Base-by-base conservation (phyloP, 78 protist genomes). In the Capsaspora owczarzaki region DNA sequence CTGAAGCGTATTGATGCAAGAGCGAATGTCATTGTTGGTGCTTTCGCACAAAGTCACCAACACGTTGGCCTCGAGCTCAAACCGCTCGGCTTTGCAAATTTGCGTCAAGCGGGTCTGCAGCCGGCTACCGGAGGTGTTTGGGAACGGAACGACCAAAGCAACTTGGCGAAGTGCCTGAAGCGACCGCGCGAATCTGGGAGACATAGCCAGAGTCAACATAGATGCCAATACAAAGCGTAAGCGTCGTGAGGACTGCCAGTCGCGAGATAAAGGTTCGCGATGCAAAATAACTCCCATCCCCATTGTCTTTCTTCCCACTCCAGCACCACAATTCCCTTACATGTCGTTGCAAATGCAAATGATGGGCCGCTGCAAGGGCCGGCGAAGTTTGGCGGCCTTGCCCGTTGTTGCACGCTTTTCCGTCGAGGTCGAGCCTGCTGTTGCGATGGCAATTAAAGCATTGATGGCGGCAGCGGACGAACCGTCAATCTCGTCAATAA, bases 331-430 rank as follows among this genome's bases (percentile, higher is more conserved):
- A 2, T 85, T 2, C 25, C 61, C 87, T 23, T 82, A 82, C 42
- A 79, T 49, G 60, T 84, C 82, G 33, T 84, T 84, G 77, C 87
- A 84, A 19, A 79, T 84, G 74, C 87, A 84, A 20, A 84, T 84
- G 69, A 80, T 61, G n/a, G 87, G 87, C 2, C 82, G 60, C 6
- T 4, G 2, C 12, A 84, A 33, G 38, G 82, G 16, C n/a, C n/a
- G n/a, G n/a, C n/a, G n/a, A n/a, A n/a, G n/a, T n/a, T n/a, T n/a
- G n/a, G n/a, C n/a, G n/a, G n/a, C n/a, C n/a, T n/a, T n/a, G n/a
- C n/a, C n/a, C n/a, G n/a, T n/a, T n/a, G n/a, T n/a, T n/a, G n/a
- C n/a, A n/a, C n/a, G n/a, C n/a, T n/a, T n/a, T n/a, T n/a, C n/a
- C n/a, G n/a, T n/a, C n/a, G n/a, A n/a, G n/a, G n/a, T n/a, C n/a